Evolutionary conservation across 2,329 filamentous ascomycete genomes (phyloP).

Genomic region (Phaeosphaeriaceae sp.): DNA sequence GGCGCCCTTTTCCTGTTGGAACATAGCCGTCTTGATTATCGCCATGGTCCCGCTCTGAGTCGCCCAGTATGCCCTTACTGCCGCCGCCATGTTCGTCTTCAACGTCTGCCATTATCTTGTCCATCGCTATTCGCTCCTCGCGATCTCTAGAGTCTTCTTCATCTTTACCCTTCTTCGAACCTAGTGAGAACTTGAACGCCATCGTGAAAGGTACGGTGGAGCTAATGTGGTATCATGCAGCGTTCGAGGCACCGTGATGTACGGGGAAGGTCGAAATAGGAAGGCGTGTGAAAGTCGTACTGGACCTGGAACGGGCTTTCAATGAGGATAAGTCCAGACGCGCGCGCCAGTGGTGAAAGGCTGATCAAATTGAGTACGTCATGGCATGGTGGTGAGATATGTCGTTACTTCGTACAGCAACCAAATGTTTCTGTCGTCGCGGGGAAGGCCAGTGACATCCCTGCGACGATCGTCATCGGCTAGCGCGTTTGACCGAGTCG

Average conservation of each 20-base stretch:
- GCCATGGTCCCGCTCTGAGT: constrained; percentile 26
- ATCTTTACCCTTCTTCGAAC: constrained; percentile 33
- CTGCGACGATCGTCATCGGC: constrained; percentile 13
- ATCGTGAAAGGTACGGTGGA: constrained; percentile 15
- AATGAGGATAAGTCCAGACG: background rate
- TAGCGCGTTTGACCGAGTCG: constrained; percentile 18
- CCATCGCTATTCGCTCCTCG: constrained; percentile 40
- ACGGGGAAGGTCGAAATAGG: too few species aligned
- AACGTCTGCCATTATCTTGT: constrained; percentile 42
- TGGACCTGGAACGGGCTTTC: background rate
- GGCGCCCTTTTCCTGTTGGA: constrained; percentile 38
- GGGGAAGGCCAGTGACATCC: constrained; percentile 13
- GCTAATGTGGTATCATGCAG: background rate
- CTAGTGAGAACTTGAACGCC: constrained; percentile 42
- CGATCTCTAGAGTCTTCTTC: constrained; percentile 42
- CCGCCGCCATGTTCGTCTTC: constrained; percentile 37
- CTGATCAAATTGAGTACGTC: background rate
- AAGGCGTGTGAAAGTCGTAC: background rate
- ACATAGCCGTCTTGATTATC: constrained; percentile 35
- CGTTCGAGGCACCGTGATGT: too few species aligned
- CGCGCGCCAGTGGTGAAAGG: background rate
- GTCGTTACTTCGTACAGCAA: background rate
- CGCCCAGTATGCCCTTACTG: constrained; percentile 32
- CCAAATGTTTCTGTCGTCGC: constrained; percentile 16
- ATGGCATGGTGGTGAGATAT: background rate